Evolutionary conservation across 129 eudicot genomes (phyloP).

Genomic region (Chrysanthemum seticuspe): DNA sequence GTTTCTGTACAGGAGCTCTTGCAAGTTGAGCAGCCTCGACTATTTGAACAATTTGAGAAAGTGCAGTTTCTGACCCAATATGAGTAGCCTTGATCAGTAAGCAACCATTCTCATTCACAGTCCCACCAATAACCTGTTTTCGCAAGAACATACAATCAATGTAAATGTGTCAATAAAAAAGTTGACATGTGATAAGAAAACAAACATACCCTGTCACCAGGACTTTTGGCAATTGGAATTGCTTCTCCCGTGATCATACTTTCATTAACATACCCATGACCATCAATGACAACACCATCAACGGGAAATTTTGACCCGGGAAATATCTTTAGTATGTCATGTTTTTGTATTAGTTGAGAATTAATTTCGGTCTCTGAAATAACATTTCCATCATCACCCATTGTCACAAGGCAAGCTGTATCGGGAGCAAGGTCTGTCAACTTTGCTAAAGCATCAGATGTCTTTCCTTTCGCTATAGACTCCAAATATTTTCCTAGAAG

Average conservation of each 20-base stretch:
- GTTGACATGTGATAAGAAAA: neutral
- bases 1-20: conserved; percentile 50
- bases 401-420: conserved; percentile 33
- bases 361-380: conserved; percentile 36
- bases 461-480: conserved; percentile 47
- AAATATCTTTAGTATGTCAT: conserved; percentile 37
- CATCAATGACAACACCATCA: conserved; percentile 41
- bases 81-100: conserved; percentile 41
- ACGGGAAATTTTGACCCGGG: conserved; percentile 44
- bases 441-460: conserved; percentile 51
- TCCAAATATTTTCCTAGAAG: conserved; percentile 42
- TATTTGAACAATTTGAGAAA: conserved; percentile 41
- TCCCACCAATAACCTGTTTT: conserved; percentile 48
- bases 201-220: conserved; percentile 38
- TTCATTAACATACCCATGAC: conserved; percentile 46
- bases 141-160: too few relatives aligned
- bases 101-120: conserved; percentile 44
- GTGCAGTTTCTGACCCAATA: conserved; percentile 48
- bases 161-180: neutral
- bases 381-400: conserved; percentile 31
- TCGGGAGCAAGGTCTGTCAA: conserved; percentile 45
- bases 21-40: conserved; percentile 51
- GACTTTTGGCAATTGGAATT: conserved; percentile 34
- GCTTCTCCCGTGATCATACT: conserved; percentile 58
- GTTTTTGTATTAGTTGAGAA: conserved; percentile 33